Evolutionary conservation across 2,329 filamentous ascomycete species (phyloP).

Genomic region (Aspergillus sp.): DNA sequence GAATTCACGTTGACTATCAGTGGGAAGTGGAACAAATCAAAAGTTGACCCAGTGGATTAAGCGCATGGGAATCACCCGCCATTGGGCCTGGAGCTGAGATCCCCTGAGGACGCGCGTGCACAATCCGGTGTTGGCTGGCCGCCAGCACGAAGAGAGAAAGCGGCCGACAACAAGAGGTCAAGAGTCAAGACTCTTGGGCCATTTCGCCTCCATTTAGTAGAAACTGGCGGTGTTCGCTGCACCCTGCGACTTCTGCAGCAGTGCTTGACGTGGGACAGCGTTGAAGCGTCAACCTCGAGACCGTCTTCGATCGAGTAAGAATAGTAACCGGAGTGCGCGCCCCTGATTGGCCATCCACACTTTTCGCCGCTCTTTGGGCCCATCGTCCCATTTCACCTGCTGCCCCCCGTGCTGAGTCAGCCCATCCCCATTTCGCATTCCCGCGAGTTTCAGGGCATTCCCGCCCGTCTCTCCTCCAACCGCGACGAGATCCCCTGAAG

Average conservation of each 20-base stretch:
- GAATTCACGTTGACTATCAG: slow-evolving; percentile 3
- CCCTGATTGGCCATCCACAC: background rate
- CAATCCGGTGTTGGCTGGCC: background rate
- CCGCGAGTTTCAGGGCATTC: slow-evolving; percentile 17
- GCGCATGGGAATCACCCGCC: slow-evolving; percentile 18
- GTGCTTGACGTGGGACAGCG: too few relatives aligned
- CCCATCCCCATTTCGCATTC: slow-evolving; percentile 13
- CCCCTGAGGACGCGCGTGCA: slow-evolving; percentile 26
- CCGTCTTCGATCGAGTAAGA: background rate
- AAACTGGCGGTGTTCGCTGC: background rate
- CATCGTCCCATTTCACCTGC: background rate
- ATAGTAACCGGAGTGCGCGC: background rate
- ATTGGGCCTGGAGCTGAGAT: slow-evolving; percentile 19
- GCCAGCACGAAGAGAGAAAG: background rate
- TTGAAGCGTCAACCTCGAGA: too few relatives aligned
- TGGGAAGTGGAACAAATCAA: slow-evolving; percentile 9
- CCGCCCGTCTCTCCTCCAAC: slow-evolving; percentile 22
- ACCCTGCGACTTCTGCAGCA: too few relatives aligned
- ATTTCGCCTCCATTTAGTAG: background rate
- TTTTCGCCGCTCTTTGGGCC: slow-evolving; percentile 5
- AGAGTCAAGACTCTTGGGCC: slow-evolving; percentile 2
- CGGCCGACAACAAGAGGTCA: background rate
- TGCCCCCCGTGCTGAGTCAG: slow-evolving; percentile 22
- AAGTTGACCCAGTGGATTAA: slow-evolving; percentile 10
- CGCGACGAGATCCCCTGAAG: slow-evolving; percentile 16